Base-by-base conservation (phyloP, 257 asterid species). In the Voacanga thouarsii region DNA sequence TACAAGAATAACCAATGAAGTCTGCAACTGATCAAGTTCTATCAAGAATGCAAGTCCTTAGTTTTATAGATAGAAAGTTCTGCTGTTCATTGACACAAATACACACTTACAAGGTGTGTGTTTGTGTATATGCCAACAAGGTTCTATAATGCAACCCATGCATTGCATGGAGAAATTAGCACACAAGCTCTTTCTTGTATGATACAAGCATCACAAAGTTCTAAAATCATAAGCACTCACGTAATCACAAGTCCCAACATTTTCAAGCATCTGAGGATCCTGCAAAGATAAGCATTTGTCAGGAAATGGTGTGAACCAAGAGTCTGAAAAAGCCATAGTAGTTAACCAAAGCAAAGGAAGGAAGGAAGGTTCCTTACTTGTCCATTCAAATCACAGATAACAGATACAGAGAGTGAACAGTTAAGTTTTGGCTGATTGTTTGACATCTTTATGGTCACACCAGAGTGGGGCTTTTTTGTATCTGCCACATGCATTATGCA, bases 331-430 rank as follows among this genome's bases (percentile, higher is more conserved):
- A 72, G 55, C 51, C 44, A 77, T 53, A 71, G 53, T 26, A 55
- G 53, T 26, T 56, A 66, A 61, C 50, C 59, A 59, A n/a, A 49
- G 19, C 26, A 24, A 80, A 66, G 60, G 33, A 70, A 77, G 60
- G 33, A 70, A 77, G 69, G 77, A 55, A 26, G 45, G 77, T 51
- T 49, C 60, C 97, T 63, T 86, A 93, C 97, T 82, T 88, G 88
- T 81, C 88, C 92, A 76, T 86, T 85, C 76, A 90, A 79, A 84
- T 91, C 88, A 80, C 99, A 95, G 72, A 88, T 78, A 61, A 95
- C 91, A 61, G 98, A 88, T 45, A 95, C 98, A 71, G 91, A 85
- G 78, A 95, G 91, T 51, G 99, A 95, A 82, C 99, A 95, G 81
- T 91, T 92, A 76, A 43, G 78, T 81, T 77, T 83, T 37, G 79